Conservation (phyloP, 139 green algal species). For the Tetratostichococcus sp. region DNA sequence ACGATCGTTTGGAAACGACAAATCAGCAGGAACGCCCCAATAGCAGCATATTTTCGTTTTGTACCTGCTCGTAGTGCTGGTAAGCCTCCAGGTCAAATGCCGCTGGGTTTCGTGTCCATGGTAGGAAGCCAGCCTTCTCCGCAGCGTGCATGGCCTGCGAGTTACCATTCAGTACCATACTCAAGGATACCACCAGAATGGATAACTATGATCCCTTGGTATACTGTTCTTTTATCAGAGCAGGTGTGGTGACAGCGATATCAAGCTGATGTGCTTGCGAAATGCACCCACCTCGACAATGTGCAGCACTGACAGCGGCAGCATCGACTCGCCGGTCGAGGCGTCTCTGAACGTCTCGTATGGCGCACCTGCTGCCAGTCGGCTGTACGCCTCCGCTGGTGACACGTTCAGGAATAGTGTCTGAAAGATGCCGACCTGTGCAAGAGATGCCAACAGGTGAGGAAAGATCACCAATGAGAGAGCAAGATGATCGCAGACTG, state of each 20-base stretch:
- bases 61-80: conserved; percentile 85
- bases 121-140: conserved; percentile 71
- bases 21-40: too few relatives aligned
- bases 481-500: too few relatives aligned
- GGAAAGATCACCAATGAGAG: too few relatives aligned
- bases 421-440: conserved; percentile 72
- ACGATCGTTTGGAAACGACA: too few relatives aligned
- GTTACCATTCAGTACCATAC: not conserved
- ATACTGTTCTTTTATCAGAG: too few relatives aligned
- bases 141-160: conserved; percentile 67
- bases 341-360: conserved; percentile 83
- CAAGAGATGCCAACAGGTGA: too few relatives aligned
- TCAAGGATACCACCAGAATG: too few relatives aligned
- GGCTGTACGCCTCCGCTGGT: conserved; percentile 67
- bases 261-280: not conserved
- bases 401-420: conserved; percentile 61
- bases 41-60: too few relatives aligned
- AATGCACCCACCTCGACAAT: conserved; percentile 41
- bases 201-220: too few relatives aligned
- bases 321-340: conserved; percentile 71
- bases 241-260: not conserved
- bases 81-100: conserved; percentile 82
- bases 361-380: conserved; percentile 55
- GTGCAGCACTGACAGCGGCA: conserved; percentile 74
- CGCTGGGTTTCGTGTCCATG: conserved; percentile 53